Conservation (phyloP, 352 stramenopile species). For the Globisporangium polare region DNA sequence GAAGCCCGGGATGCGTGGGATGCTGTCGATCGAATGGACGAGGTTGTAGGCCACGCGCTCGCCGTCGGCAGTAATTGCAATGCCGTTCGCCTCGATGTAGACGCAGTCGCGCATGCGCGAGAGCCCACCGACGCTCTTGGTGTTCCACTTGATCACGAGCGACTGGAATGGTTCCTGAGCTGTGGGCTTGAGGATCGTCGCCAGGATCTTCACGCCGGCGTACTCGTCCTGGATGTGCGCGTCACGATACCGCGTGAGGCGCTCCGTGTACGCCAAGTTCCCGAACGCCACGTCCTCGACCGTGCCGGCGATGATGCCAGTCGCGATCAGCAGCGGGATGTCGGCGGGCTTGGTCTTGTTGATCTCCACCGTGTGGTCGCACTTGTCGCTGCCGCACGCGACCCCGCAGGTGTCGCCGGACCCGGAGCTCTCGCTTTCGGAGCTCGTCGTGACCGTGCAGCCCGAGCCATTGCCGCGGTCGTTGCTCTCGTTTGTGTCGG, state of each 20-base stretch:
- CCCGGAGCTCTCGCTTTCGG: background rate
- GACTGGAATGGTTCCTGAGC: slow-evolving; percentile 38
- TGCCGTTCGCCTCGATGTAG: slow-evolving; percentile 26
- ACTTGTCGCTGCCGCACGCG: background rate
- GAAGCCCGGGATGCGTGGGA: slow-evolving; percentile 9
- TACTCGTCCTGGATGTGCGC: slow-evolving; percentile 48
- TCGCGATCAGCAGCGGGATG: slow-evolving; percentile 31
- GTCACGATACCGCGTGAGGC: slow-evolving; percentile 38
- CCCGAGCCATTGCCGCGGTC: background rate
- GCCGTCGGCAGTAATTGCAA: background rate
- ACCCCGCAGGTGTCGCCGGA: background rate
- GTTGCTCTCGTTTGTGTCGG: background rate
- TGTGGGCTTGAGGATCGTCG: slow-evolving; percentile 28
- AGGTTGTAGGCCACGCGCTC: background rate
- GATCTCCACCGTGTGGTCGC: background rate
- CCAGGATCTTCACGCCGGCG: slow-evolving; percentile 15
- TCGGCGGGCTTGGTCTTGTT: slow-evolving; percentile 2
- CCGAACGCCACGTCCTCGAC: slow-evolving; percentile 54
- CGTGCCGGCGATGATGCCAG: slow-evolving; percentile 40
- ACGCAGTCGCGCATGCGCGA: slow-evolving; percentile 30
- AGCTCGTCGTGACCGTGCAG: background rate
- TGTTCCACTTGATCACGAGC: slow-evolving; percentile 36
- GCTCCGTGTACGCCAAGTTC: slow-evolving; percentile 35
- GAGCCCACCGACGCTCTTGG: slow-evolving; percentile 24
- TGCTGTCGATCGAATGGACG: slow-evolving; percentile 1